Conservation (phyloP, 2,329 filamentous ascomycete genomes). For the Cladosporium sp. region DNA sequence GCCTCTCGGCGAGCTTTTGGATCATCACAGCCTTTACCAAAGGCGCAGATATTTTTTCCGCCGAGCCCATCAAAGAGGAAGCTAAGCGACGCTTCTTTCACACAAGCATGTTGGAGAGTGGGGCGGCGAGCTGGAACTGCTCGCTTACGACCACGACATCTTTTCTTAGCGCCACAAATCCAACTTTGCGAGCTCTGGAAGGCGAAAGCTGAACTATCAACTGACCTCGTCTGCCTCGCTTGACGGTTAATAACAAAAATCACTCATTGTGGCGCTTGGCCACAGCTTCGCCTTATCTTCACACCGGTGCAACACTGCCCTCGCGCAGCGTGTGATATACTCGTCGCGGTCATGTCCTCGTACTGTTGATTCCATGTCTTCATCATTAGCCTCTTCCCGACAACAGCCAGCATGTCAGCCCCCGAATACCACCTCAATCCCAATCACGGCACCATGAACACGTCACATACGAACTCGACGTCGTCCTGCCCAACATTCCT, state of each 20-base stretch:
- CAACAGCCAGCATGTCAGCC: not conserved
- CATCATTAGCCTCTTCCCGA: not conserved
- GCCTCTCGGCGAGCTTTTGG: not conserved
- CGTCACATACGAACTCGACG: not conserved
- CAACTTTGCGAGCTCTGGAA: too few species aligned
- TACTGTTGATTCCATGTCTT: not conserved
- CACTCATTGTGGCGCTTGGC: not conserved
- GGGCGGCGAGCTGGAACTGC: not conserved
- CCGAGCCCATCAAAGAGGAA: too few species aligned
- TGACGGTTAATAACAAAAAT: not conserved
- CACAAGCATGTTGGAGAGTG: not conserved
- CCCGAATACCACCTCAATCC: not conserved
- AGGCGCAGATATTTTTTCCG: not conserved
- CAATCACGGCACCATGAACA: not conserved
- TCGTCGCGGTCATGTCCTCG: not conserved
- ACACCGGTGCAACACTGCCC: not conserved
- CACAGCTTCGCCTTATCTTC: not conserved
- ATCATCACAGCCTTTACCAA: not conserved
- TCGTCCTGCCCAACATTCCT: not conserved
- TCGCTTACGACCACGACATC: not conserved
- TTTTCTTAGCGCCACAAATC: too few species aligned
- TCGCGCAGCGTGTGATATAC: not conserved
- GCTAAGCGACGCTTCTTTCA: not conserved
- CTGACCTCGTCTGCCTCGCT: not conserved
- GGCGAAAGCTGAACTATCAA: not conserved